phyloP scores from a whole-genome alignment of 805 yeast genomes.

The Metschnikowia lochheadii region DNA sequence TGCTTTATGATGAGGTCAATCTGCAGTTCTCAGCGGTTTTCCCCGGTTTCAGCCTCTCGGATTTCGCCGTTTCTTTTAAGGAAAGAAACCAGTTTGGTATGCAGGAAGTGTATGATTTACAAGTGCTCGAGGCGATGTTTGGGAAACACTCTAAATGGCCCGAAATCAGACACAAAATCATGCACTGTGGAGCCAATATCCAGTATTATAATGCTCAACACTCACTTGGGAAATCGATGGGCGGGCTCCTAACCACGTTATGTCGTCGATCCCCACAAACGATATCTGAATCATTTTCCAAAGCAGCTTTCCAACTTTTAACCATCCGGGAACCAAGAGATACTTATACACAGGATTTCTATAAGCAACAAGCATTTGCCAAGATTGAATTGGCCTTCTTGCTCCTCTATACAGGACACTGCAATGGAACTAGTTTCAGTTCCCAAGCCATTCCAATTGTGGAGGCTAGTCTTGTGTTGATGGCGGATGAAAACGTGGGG shows the following conservation, averaged over 20 bases:
- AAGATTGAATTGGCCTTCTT: slow-evolving; percentile 67
- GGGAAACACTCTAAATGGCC: slow-evolving; percentile 23
- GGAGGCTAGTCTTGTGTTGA: slow-evolving; percentile 40
- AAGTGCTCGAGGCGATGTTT: slow-evolving; percentile 60
- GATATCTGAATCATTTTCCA: slow-evolving; percentile 19
- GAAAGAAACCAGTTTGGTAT: slow-evolving; percentile 49
- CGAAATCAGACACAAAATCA: slow-evolving; percentile 45
- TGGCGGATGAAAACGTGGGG: slow-evolving; percentile 48
- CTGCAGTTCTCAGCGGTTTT: slow-evolving; percentile 45
- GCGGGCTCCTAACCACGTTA: slow-evolving; percentile 68
- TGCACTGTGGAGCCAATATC: slow-evolving; percentile 56
- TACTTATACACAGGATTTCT: slow-evolving; percentile 43
- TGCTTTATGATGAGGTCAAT: slow-evolving; percentile 44
- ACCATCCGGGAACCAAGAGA: slow-evolving; percentile 50
- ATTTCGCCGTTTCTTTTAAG: slow-evolving; percentile 47
- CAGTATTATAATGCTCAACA: slow-evolving; percentile 66
- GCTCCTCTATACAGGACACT: slow-evolving; percentile 38
- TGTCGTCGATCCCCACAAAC: slow-evolving; percentile 32
- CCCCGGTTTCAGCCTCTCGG: slow-evolving; percentile 44
- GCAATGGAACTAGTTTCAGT: slow-evolving; percentile 27
- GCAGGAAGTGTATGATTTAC: slow-evolving; percentile 53
- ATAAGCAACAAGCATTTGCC: slow-evolving; percentile 47
- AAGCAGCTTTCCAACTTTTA: slow-evolving; percentile 47
- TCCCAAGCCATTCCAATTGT: slow-evolving; percentile 34
- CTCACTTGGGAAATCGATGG: slow-evolving; percentile 68